Conservation (phyloP, 1,284 basidiomycete genomes). For the Malassezia japonica region DNA sequence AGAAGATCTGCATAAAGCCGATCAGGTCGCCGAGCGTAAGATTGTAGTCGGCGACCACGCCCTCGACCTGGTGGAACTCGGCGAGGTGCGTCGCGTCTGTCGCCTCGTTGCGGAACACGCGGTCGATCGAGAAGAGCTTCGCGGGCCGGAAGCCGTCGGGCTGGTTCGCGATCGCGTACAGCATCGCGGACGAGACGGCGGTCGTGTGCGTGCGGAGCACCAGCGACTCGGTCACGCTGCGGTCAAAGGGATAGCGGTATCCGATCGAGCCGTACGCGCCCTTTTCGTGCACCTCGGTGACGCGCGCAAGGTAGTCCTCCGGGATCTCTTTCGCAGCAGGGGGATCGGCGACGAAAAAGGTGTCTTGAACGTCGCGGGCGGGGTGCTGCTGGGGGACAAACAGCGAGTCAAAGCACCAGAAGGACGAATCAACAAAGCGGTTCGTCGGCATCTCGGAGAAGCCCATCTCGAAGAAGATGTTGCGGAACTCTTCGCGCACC, state of each 20-base stretch:
- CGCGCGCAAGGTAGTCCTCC: slow-evolving; percentile 76
- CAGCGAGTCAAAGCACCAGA: slow-evolving; percentile 98
- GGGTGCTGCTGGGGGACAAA: slow-evolving; percentile 99
- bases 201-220: slow-evolving; percentile 96
- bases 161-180: slow-evolving; percentile 64
- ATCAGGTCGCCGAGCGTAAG: slow-evolving; percentile 95
- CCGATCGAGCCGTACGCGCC: slow-evolving; percentile 93
- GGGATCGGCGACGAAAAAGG: slow-evolving; percentile 96
- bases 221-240: slow-evolving; percentile 80
- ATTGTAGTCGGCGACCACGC: slow-evolving; percentile 88
- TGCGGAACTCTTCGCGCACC: slow-evolving; percentile 92
- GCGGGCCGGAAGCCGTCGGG: slow-evolving; percentile 79
- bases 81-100: slow-evolving; percentile 99
- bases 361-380: slow-evolving; percentile 93
- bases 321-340: slow-evolving; percentile 67
- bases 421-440: slow-evolving; percentile 91
- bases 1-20: slow-evolving; percentile 63
- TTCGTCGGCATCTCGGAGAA: slow-evolving; percentile 99
- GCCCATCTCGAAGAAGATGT: slow-evolving; percentile 99
- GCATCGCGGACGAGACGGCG: slow-evolving; percentile 84
- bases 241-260: slow-evolving; percentile 92
- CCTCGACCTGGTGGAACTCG: slow-evolving; percentile 99
- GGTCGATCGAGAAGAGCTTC: slow-evolving; percentile 94
- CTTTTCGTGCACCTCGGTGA: slow-evolving; percentile 74
- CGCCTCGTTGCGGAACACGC: slow-evolving; percentile 97